phyloP scores from a whole-genome alignment of 1,139 yeast genomes.

The Hyphopichia khmerensis region DNA sequence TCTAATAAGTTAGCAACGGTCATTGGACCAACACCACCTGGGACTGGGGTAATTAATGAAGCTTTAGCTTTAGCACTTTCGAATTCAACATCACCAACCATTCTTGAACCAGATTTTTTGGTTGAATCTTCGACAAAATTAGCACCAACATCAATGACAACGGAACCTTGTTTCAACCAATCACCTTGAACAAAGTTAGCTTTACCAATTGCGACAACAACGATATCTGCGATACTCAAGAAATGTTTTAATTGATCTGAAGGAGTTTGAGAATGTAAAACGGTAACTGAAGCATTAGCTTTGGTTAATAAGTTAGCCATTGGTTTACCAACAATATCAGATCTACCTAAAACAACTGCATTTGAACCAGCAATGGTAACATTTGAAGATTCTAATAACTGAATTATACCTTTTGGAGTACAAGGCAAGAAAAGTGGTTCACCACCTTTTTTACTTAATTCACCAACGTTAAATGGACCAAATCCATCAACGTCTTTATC shows the following conservation, averaged over 20 bases:
- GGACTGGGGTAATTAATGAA: constrained; percentile 87
- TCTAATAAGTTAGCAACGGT: constrained; percentile 94
- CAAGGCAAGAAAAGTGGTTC: constrained; percentile 86
- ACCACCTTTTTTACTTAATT: constrained; percentile 87
- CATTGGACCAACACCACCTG: constrained; percentile 99
- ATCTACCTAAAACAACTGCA: constrained; percentile 95
- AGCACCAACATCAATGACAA: constrained; percentile 95
- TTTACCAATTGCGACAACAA: constrained; percentile 88
- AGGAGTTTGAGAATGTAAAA: constrained; percentile 73
- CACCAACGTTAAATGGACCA: constrained; percentile 88
- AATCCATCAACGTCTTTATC: constrained; percentile 96
- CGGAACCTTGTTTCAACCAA: constrained; percentile 82
- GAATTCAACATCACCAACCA: constrained; percentile 94
- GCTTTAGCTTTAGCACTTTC: constrained; percentile 66
- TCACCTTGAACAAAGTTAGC: constrained; percentile 83
- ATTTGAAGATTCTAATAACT: constrained; percentile 62
- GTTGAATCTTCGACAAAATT: constrained; percentile 78
- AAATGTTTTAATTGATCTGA: constrained; percentile 54
- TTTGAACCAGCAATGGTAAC: constrained; percentile 69
- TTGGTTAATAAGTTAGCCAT: constrained; percentile 78
- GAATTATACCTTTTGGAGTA: constrained; percentile 94
- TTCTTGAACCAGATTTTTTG: constrained; percentile 77
- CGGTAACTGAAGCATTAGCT: constrained; percentile 84
- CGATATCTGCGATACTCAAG: constrained; percentile 78
- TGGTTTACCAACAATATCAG: constrained; percentile 96